These are phyloP conservation scores for apple (Malus domestica) DNA, from an alignment of 306 rosid genomes.

Conservation along the genomic window ASM211411v1 NC_041796.1:30895001-30895500, in stretches of 20 bases:
- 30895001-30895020: conserved; percentile 74
- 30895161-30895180: conserved; percentile 73
- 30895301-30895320: neutral
- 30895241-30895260: conserved; percentile 51
- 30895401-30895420: neutral
- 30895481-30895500: too few species aligned
- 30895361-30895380: neutral
- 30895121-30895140: conserved; percentile 86
- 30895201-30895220: conserved; percentile 56
- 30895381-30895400: neutral
- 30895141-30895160: conserved; percentile 92
- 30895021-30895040: conserved; percentile 50
- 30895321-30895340: conserved; percentile 30
- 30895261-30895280: conserved; percentile 43
- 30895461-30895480: too few species aligned
- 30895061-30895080: conserved; percentile 78
- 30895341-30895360: conserved; percentile 95
- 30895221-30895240: neutral
- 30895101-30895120: conserved; percentile 71
- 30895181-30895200: conserved; percentile 66
- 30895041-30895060: conserved; percentile 90
- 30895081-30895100: conserved; percentile 74
- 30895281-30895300: neutral
- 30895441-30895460: neutral
- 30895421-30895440: neutral